phyloP scores from a whole-genome alignment of 2,329 filamentous ascomycete species.

The Colletotrichum costaricense region DNA sequence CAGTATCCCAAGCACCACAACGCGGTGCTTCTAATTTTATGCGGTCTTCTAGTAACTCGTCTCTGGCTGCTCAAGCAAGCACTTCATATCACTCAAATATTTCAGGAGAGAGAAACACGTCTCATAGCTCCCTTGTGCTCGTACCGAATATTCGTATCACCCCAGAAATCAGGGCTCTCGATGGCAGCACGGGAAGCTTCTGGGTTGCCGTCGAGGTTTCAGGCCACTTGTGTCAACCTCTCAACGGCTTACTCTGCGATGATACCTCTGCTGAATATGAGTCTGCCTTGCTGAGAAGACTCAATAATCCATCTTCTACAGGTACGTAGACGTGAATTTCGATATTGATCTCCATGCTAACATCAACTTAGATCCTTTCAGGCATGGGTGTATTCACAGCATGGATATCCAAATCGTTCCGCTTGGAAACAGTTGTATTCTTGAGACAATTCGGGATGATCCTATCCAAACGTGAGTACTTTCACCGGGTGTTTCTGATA shows the following conservation, averaged over 20 bases:
- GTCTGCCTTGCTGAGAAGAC: neutral
- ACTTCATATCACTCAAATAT: neutral
- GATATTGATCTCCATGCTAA: neutral
- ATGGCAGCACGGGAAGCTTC: slow-evolving; percentile 47
- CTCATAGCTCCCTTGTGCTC: slow-evolving; percentile 42
- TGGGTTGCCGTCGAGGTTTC: slow-evolving; percentile 64
- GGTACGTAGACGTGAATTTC: neutral
- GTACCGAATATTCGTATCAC: slow-evolving; percentile 57
- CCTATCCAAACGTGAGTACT: slow-evolving; percentile 54
- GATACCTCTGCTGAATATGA: neutral
- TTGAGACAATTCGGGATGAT: slow-evolving; percentile 53
- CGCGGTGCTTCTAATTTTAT: neutral
- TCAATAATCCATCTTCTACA: neutral
- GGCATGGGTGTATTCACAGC: slow-evolving; percentile 62
- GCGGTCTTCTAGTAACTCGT: neutral
- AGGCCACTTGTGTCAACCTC: slow-evolving; percentile 47
- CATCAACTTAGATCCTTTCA: slow-evolving; percentile 37
- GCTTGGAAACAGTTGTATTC: slow-evolving; percentile 54
- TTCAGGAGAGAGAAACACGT: neutral
- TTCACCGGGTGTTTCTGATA: neutral
- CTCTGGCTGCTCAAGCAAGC: neutral
- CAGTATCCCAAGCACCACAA: neutral
- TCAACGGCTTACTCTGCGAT: neutral
- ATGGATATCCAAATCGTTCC: slow-evolving; percentile 59
- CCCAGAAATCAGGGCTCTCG: slow-evolving; percentile 51